phyloP scores from a whole-genome alignment of 192 early-diverging fungal genomes.

The Coemansia sp. region DNA sequence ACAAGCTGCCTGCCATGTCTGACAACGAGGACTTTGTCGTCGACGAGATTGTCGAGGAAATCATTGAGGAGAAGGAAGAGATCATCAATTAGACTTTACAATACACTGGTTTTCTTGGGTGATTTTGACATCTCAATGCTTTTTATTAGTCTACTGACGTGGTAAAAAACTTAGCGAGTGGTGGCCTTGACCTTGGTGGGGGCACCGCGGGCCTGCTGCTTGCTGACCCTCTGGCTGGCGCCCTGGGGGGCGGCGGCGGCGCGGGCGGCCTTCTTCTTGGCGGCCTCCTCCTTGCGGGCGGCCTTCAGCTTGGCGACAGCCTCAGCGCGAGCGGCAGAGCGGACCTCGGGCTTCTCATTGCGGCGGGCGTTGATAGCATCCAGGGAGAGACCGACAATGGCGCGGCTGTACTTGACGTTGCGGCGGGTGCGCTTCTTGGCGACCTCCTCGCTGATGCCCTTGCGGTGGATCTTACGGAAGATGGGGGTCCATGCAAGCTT shows the following conservation, averaged over 20 bases:
- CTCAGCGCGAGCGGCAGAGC: slow-evolving; percentile 83
- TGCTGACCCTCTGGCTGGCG: slow-evolving; percentile 40
- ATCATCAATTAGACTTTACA: slow-evolving; percentile 26
- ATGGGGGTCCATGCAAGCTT: slow-evolving; percentile 96
- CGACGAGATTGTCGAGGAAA: slow-evolving; percentile 83
- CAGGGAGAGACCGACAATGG: slow-evolving; percentile 90
- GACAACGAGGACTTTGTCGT: slow-evolving; percentile 88
- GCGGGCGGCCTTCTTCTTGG: slow-evolving; percentile 87
- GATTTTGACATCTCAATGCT: too few species aligned
- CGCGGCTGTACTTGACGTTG: slow-evolving; percentile 94
- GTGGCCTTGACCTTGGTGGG: slow-evolving; percentile 38
- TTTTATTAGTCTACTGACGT: not conserved
- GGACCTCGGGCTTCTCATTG: slow-evolving; percentile 92
- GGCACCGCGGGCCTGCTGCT: slow-evolving; percentile 43
- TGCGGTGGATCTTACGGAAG: slow-evolving; percentile 98
- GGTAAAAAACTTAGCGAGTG: slow-evolving; percentile 38
- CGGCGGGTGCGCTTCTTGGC: slow-evolving; percentile 95
- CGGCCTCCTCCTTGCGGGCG: slow-evolving; percentile 82
- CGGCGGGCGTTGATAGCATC: slow-evolving; percentile 98
- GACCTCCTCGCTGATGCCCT: slow-evolving; percentile 95
- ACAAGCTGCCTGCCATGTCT: slow-evolving; percentile 71
- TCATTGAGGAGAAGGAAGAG: slow-evolving; percentile 54
- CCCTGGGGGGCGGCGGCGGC: slow-evolving; percentile 49
- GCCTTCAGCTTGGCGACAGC: slow-evolving; percentile 89
- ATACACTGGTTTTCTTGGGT: not conserved